Evolutionary conservation across 331 rosid species (phyloP).

Genomic region (Cydonia oblonga): DNA sequence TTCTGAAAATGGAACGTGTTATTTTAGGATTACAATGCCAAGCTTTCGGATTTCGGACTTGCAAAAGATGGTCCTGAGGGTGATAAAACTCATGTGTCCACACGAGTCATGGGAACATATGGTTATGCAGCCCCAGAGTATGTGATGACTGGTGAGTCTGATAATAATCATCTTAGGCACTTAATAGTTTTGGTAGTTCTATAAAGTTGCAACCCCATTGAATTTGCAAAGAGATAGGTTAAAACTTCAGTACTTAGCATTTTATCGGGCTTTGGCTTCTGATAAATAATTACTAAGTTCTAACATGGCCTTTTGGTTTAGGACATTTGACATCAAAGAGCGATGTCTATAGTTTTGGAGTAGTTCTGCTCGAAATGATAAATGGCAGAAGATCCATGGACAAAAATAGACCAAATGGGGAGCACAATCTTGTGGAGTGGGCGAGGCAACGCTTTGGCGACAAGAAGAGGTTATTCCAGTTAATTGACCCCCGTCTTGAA

Average conservation of each 20-base stretch:
- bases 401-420: conserved; percentile 85
- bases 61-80: conserved; percentile 88
- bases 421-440: conserved; percentile 88
- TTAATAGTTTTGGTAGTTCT: background rate
- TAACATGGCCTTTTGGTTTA: conserved; percentile 1
- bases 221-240: background rate
- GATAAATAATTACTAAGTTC: background rate
- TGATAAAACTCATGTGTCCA: conserved; percentile 35
- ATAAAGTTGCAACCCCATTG: background rate
- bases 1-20: conserved; percentile 5
- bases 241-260: background rate
- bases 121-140: conserved; percentile 98
- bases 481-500: conserved; percentile 89
- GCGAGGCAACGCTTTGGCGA: conserved; percentile 71
- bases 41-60: conserved; percentile 93
- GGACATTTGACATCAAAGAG: conserved; percentile 91
- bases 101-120: conserved; percentile 94
- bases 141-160: conserved; percentile 93
- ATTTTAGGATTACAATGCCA: conserved; percentile 78
- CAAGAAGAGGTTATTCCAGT: conserved; percentile 55
- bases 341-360: conserved; percentile 95
- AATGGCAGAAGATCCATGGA: conserved; percentile 85
- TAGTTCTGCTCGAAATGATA: conserved; percentile 83
- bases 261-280: background rate
- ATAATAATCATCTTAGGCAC: background rate